Evolutionary conservation across 306 rosid genomes (phyloP), one percentile per base, ranked within the genome.

Genomic region (Ormosia semicastrata): DNA sequence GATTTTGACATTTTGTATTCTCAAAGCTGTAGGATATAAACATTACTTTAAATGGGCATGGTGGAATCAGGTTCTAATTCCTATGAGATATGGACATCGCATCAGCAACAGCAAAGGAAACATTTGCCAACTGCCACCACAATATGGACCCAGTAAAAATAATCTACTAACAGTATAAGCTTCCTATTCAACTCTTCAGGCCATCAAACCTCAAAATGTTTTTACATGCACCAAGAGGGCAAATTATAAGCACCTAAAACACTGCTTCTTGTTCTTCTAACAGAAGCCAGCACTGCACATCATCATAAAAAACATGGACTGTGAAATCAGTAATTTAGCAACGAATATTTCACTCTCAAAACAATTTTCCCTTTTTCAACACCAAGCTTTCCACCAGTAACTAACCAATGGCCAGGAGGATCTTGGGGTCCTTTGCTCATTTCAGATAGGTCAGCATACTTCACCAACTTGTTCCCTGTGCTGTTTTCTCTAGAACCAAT

Each of bases 311-410:
- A 77, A 54, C 70, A 47, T 53, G 67, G 60, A 73, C 13, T 12
- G 54, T 3, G 78, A 80, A 77, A 65, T 90, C 87, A 93, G 82
- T 90, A 93, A 77, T 89, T 91, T 44, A 93, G 88, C 89, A 93
- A 85, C 14, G 98, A 93, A 82, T 93, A 93, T 79, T 93, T 93
- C 83, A 91, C 91, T 89, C 94, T 88, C 76, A 91, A 65, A 75
- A 89, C 88, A 71, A 93, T 91, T 84, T 85, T 91, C 71, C 98
- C 93, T 82, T 85, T 88, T 53, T 90, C 98, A 57, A 93, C 98
- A 4, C 98, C 97, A 63, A 93, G 94, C 90, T 93, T 93, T 71
- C 90, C 98, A 5, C 98, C 96, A 1, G 98, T 93, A n/a, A 91
- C 93, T 78, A 93, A 59, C 97, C 97, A 93, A 77, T 93, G 97